Evolutionary conservation across 495 filamentous ascomycete species (phyloP).

Genomic region (Daldinia childiae): DNA sequence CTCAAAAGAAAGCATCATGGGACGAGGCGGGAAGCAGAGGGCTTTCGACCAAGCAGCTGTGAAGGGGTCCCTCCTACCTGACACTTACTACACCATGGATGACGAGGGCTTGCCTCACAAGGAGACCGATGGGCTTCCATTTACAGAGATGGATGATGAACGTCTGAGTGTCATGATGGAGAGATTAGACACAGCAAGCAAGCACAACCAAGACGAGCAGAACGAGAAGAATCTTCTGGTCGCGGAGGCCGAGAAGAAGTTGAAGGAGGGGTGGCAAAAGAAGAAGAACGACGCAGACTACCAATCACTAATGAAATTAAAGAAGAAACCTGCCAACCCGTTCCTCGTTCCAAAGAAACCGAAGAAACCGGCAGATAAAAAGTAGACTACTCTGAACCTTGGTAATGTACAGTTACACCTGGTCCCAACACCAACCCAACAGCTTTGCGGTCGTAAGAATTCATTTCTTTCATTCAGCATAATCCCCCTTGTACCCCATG

Average conservation of each 20-base stretch:
- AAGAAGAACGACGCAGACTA: background rate
- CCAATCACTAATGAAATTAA: background rate
- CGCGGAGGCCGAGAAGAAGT: background rate
- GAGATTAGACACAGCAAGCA: background rate
- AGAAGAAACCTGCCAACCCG: background rate
- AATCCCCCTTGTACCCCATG: background rate
- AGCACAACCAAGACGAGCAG: background rate
- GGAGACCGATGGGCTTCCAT: background rate
- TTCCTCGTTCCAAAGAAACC: background rate
- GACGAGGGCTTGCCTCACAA: constrained; percentile 2
- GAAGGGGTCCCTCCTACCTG: background rate
- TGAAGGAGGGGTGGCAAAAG: background rate
- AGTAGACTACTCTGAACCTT: background rate
- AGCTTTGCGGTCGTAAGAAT: background rate
- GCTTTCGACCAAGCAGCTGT: background rate
- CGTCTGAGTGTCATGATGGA: background rate
- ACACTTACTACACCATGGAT: background rate
- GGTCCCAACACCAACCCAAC: background rate
- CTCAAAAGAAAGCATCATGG: background rate
- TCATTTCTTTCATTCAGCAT: background rate
- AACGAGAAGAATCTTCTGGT: background rate
- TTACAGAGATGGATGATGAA: background rate
- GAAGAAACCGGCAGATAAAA: background rate
- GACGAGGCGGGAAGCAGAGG: background rate
- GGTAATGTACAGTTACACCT: background rate